Base-by-base conservation (phyloP, 495 filamentous ascomycete genomes). In the Penicillium canariense region DNA sequence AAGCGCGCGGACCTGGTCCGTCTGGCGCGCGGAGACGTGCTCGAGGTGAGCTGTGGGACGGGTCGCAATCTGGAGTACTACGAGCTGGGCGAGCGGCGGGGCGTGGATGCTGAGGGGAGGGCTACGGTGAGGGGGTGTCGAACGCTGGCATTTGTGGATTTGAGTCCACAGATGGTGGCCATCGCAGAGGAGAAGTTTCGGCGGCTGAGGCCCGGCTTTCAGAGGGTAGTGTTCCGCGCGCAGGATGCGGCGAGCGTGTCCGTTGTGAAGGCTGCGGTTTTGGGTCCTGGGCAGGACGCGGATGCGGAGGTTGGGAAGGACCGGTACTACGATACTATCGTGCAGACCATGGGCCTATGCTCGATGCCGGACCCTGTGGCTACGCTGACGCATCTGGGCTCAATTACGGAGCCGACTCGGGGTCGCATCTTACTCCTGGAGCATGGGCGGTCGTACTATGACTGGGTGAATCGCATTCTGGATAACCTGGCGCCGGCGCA, bases 271-370 rank as follows among this genome's bases (percentile, higher is more conserved):
- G 57, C 59, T 7, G 7, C 22, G 15, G 5, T 12, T 17, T 4
- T 7, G 28, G 20, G n/a, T n/a, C n/a, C 22, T 30, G 39, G 23
- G 12, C 11, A 15, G 8, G 5, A 2, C 17, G 23, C 3, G 35
- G 23, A 17, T 27, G 43, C 4, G 17, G n/a, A 17, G 2, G 12
- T n/a, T 27, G 48, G 15, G 12, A 31, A 45, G 27, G 50, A 31
- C n/a, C 17, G 39, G 20, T 69, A 70, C 28, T 98, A 88, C 70
- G 91, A 97, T 72, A 96, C 89, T 2, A 76, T 97, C 30, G 66
- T 98, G 42, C 91, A 97, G 69, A 95, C 90, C 12, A 96, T 97
- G 84, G 92, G 91, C 1, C 72, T 97, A 5, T 98, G 94, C 74
- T 93, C 88, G 44, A 92, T 91, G 39, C 73, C 77, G 4, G 84